These are phyloP conservation scores for Sugiyamaella pinicola DNA, from an alignment of 1,139 yeast species.

Conservation along the genomic window DNA sequence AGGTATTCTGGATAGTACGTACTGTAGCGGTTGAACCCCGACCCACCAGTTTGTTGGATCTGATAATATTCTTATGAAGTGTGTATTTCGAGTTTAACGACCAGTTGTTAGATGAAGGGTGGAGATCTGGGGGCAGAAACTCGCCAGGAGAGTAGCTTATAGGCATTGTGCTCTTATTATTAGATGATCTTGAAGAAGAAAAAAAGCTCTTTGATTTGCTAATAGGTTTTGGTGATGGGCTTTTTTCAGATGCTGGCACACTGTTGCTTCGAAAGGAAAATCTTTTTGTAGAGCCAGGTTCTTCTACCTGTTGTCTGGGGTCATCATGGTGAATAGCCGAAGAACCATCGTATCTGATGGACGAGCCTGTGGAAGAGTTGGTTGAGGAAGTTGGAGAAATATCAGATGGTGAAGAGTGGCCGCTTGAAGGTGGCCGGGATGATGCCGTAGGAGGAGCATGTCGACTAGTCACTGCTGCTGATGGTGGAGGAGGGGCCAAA, in stretches of 20 bases:
- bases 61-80: conserved; percentile 36
- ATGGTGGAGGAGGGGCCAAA: too few species aligned
- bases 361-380: conserved; percentile 6
- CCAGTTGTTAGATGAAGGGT: conserved; percentile 12
- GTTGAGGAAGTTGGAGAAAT: conserved; percentile 2
- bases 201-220: conserved; percentile 11
- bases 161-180: conserved; percentile 2
- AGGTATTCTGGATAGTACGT: conserved; percentile 42
- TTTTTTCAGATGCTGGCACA: neutral
- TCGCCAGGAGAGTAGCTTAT: conserved; percentile 8
- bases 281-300: neutral
- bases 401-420: conserved; percentile 7
- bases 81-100: conserved; percentile 12
- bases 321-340: neutral
- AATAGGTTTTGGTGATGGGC: neutral
- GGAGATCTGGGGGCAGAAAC: conserved; percentile 10
- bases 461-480: too few species aligned
- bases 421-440: conserved; percentile 3
- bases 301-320: neutral
- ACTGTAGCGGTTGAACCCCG: conserved; percentile 39
- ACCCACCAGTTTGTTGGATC: conserved; percentile 30
- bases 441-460: too few species aligned
- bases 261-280: conserved; percentile 8
- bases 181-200: conserved; percentile 3
- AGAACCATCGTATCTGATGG: conserved; percentile 9